Percentiles rank a stretch among this genome's conserved stretches.
Conservation (phyloP, 305 asterid genomes). For the Fraxinus sp. region DNA sequence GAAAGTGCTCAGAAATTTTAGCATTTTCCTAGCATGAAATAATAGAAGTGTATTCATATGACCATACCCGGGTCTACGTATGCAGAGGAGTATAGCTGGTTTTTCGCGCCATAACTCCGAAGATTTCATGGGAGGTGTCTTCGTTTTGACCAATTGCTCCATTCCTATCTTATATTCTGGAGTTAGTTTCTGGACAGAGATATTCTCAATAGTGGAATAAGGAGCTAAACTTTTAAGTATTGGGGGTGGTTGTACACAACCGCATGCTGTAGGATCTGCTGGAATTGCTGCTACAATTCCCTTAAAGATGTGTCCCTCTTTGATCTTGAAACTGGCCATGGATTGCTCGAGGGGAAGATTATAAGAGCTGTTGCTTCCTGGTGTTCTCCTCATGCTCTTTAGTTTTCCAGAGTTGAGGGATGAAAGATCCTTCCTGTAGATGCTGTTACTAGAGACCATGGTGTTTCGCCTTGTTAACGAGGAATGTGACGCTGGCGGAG, state of each 20-base stretch:
- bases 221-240: conserved; percentile 68
- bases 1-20: background rate
- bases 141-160: conserved; percentile 58
- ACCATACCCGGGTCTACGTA: conserved; percentile 82
- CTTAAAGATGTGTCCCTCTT: conserved; percentile 65
- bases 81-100: conserved; percentile 76
- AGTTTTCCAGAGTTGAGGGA: conserved; percentile 36
- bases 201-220: conserved; percentile 55
- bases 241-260: conserved; percentile 68
- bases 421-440: conserved; percentile 32
- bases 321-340: conserved; percentile 61
- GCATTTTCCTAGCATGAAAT: background rate
- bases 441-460: conserved; percentile 41
- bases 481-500: conserved; percentile 38
- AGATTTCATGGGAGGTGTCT: conserved; percentile 73
- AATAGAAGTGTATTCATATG: background rate
- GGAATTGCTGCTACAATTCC: conserved; percentile 78
- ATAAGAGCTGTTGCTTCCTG: conserved; percentile 28
- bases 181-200: conserved; percentile 65
- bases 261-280: conserved; percentile 70
- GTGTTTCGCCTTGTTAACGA: conserved; percentile 36
- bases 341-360: conserved; percentile 56
- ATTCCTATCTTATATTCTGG: conserved; percentile 73
- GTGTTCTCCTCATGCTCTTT: conserved; percentile 36
- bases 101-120: conserved; percentile 74